These are phyloP conservation scores for Penicillium atrosanguineum DNA, from an alignment of 495 filamentous ascomycete species.

Conservation along the genomic window DNA sequence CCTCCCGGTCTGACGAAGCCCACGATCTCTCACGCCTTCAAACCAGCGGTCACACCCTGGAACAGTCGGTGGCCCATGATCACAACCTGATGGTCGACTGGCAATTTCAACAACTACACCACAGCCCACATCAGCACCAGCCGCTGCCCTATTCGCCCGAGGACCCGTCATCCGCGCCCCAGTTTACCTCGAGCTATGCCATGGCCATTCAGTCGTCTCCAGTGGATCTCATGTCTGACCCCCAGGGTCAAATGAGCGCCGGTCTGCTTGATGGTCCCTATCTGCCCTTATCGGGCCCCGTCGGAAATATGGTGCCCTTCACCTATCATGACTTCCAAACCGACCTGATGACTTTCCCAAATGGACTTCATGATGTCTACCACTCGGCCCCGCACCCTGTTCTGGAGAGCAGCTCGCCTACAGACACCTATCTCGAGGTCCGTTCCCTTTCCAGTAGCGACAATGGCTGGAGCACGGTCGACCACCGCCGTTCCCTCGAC, in stretches of 20 bases:
- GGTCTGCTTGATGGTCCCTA: conserved; percentile 65
- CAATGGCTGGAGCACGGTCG: conserved; percentile 77
- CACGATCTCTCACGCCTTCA: conserved; percentile 46
- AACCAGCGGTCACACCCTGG: conserved; percentile 47
- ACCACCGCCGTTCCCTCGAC: conserved; percentile 56
- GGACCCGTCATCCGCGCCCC: conserved; percentile 51
- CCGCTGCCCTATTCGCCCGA: conserved; percentile 42
- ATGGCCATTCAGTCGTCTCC: conserved; percentile 57
- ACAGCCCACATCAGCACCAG: conserved; percentile 34
- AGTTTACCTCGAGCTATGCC: conserved; percentile 45
- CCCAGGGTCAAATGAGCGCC: conserved; percentile 63
- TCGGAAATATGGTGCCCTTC: conserved; percentile 61
- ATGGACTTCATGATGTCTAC: conserved; percentile 54
- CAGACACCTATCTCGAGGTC: conserved; percentile 78
- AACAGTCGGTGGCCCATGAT: conserved; percentile 45
- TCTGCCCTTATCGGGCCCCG: conserved; percentile 62
- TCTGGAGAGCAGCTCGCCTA: conserved; percentile 76
- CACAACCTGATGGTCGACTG: conserved; percentile 49
- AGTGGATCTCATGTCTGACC: conserved; percentile 64
- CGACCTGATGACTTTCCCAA: conserved; percentile 51
- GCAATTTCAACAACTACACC: conserved; percentile 52
- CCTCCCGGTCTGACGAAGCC: conserved; percentile 33
- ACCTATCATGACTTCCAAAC: conserved; percentile 74
- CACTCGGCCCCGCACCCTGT: conserved; percentile 44
- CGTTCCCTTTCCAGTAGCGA: conserved; percentile 80